Conservation (phyloP, 1,284 basidiomycete genomes). For the Cerrena zonata region DNA sequence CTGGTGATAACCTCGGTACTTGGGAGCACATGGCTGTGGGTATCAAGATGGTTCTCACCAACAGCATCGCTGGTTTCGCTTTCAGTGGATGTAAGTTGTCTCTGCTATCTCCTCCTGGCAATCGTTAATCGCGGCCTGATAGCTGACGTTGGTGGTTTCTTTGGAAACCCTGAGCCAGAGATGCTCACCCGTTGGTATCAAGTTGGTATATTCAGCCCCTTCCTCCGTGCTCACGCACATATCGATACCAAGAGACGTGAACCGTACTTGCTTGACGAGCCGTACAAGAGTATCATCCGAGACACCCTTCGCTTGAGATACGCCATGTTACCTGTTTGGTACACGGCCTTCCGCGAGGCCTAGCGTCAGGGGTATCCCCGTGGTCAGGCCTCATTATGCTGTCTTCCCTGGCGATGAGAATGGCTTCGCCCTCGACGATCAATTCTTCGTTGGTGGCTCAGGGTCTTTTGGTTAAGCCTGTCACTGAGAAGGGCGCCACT, state of each 20-base stretch:
- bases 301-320: constrained; percentile 83
- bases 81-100: constrained; percentile 77
- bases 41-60: constrained; percentile 88
- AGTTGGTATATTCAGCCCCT: constrained; percentile 90
- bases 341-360: constrained; percentile 89
- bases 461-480: constrained; percentile 90
- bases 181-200: constrained; percentile 98
- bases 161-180: constrained; percentile 90
- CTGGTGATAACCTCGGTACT: constrained; percentile 93
- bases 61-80: constrained; percentile 88
- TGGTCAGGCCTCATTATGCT: constrained; percentile 89
- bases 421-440: constrained; percentile 88
- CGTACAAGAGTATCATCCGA: constrained; percentile 76
- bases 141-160: constrained; percentile 98
- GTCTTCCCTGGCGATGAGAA: constrained; percentile 82
- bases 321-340: constrained; percentile 88
- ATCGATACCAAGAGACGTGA: constrained; percentile 97
- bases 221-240: constrained; percentile 98
- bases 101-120: constrained; percentile 1
- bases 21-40: constrained; percentile 97
- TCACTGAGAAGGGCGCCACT: constrained; percentile 70
- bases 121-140: constrained; percentile 6
- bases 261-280: constrained; percentile 88
- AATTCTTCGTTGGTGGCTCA: constrained; percentile 86
- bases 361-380: constrained; percentile 74